phyloP scores from a whole-genome alignment of 805 yeast species.

The Metschnikowia matae region DNA sequence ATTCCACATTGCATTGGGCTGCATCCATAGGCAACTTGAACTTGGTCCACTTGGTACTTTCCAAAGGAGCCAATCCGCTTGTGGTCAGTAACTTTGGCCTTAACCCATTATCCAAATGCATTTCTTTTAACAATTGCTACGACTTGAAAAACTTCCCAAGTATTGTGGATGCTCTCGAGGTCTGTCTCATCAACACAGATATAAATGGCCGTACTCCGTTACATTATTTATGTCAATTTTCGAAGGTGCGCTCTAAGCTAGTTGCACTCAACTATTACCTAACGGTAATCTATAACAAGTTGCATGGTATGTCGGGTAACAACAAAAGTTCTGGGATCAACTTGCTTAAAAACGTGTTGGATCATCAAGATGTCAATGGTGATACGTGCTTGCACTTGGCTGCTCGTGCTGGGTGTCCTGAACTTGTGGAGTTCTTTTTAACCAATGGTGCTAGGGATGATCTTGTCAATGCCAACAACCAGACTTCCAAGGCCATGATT shows the following conservation, averaged over 20 bases:
- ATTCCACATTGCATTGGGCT: conserved; percentile 96
- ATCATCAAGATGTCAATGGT: conserved; percentile 78
- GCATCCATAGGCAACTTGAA: conserved; percentile 87
- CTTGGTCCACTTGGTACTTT: conserved; percentile 69
- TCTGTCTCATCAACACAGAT: conserved; percentile 77
- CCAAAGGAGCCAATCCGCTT: conserved; percentile 66
- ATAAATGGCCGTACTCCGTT: conserved; percentile 68
- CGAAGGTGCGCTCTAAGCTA: conserved; percentile 60
- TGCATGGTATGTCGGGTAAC: conserved; percentile 44
- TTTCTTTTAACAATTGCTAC: conserved; percentile 83
- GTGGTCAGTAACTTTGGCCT: conserved; percentile 63
- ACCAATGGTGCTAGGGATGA: conserved; percentile 79
- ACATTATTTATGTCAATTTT: conserved; percentile 77
- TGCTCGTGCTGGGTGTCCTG: conserved; percentile 58
- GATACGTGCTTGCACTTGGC: conserved; percentile 85
- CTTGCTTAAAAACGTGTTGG: conserved; percentile 56
- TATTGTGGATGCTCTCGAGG: conserved; percentile 69
- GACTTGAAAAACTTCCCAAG: conserved; percentile 75
- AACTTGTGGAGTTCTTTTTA: conserved; percentile 73
- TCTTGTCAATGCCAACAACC: conserved; percentile 37
- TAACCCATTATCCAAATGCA: conserved; percentile 81
- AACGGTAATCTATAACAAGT: conserved; percentile 68
- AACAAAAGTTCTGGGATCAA: conserved; percentile 41
- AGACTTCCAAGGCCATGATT: conserved; percentile 42
- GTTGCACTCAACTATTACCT: conserved; percentile 82